Conservation (phyloP, 257 asterid genomes). For the Linaria vulgaris region DNA sequence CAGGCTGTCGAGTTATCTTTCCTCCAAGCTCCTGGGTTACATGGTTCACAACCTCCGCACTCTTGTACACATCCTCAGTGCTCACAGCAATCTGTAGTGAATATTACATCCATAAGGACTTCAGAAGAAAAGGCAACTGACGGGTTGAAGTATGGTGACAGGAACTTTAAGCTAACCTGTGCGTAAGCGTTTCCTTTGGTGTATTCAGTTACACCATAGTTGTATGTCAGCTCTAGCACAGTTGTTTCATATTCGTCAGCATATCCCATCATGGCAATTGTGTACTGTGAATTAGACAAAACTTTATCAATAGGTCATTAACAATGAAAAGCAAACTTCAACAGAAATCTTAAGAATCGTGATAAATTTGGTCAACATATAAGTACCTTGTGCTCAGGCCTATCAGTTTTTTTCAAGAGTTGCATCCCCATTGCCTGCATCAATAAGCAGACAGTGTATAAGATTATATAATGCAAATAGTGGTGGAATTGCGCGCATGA, state of each 20-base stretch:
- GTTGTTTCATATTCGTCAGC: slow-evolving; percentile 82
- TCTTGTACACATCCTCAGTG: slow-evolving; percentile 88
- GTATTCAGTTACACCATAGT: slow-evolving; percentile 91
- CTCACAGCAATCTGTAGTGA: slow-evolving; percentile 67
- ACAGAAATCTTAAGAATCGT: neutral
- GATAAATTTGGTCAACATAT: neutral
- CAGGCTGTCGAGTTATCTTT: slow-evolving; percentile 85
- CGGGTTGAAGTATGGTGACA: neutral
- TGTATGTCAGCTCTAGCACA: slow-evolving; percentile 89
- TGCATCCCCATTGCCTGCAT: slow-evolving; percentile 89
- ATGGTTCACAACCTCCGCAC: slow-evolving; percentile 78
- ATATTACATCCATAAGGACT: slow-evolving; percentile 12
- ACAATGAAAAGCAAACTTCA: neutral
- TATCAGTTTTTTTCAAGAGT: slow-evolving; percentile 70
- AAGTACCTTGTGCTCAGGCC: slow-evolving; percentile 87
- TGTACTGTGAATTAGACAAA: slow-evolving; percentile 55
- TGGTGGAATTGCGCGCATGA: neutral
- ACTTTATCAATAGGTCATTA: slow-evolving; percentile 9
- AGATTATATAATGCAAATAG: slow-evolving; percentile 5
- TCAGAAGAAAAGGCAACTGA: slow-evolving; percentile 4
- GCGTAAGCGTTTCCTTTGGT: slow-evolving; percentile 98
- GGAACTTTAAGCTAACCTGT: slow-evolving; percentile 52
- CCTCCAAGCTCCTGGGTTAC: slow-evolving; percentile 90
- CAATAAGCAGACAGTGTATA: slow-evolving; percentile 4
- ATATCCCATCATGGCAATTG: slow-evolving; percentile 94